These are phyloP conservation scores for Naganishia sp. DNA, from an alignment of 1,284 basidiomycete genomes.

Conservation along the genomic window DNA sequence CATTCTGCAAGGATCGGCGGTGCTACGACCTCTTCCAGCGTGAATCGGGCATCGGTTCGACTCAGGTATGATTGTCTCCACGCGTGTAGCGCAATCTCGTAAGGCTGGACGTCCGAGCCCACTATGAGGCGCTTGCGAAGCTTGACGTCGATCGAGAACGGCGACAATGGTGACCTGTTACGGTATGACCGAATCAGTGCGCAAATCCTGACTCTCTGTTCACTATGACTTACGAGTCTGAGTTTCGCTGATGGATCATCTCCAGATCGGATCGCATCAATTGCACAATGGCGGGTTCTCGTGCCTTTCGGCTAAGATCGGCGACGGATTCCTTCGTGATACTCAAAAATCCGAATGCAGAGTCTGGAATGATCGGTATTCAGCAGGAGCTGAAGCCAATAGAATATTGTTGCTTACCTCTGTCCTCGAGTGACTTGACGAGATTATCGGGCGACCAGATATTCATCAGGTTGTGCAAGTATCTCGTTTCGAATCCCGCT, in stretches of 20 bases:
- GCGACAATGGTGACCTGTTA: background rate
- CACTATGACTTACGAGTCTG: conserved; percentile 6
- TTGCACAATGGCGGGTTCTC: conserved; percentile 22
- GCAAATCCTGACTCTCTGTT: background rate
- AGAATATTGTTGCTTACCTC: background rate
- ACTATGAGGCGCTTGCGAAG: conserved; percentile 13
- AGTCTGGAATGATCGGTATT: background rate
- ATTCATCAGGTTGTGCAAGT: conserved; percentile 74
- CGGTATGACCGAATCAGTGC: background rate
- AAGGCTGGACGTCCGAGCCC: conserved; percentile 35
- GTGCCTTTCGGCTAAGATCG: conserved; percentile 21
- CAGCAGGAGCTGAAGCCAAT: background rate
- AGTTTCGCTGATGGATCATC: conserved; percentile 7
- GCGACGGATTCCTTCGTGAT: conserved; percentile 9
- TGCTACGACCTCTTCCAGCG: conserved; percentile 77
- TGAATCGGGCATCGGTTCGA: conserved; percentile 75
- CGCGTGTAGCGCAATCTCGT: conserved; percentile 57
- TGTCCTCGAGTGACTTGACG: conserved; percentile 44
- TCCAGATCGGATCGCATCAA: conserved; percentile 20
- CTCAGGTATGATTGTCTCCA: conserved; percentile 80
- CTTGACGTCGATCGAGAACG: conserved; percentile 3
- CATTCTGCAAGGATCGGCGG: conserved; percentile 76
- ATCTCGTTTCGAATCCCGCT: conserved; percentile 63
- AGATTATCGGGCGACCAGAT: conserved; percentile 85
- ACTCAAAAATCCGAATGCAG: conserved; percentile 15